phyloP scores from a whole-genome alignment of 1,139 yeast genomes.

The Saccharomycopsis crataegensis region DNA sequence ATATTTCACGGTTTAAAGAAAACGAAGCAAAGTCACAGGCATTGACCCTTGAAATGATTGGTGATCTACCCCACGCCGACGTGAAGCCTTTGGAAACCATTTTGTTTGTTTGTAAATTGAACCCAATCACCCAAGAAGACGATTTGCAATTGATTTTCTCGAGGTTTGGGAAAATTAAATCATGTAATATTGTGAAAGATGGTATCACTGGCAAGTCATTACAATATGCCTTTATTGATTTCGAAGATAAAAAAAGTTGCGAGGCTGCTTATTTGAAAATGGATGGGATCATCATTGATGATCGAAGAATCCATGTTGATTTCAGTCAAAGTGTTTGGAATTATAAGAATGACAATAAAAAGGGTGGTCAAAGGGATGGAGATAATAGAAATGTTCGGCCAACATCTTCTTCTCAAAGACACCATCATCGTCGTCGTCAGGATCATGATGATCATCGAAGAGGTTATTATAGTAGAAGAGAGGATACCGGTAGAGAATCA shows the following conservation, averaged over 20 bases:
- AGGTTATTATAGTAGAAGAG: neutral
- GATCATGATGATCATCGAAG: neutral
- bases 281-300: conserved; percentile 58
- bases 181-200: conserved; percentile 46
- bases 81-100: conserved; percentile 56
- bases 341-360: neutral
- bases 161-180: conserved; percentile 48
- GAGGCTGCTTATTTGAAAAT: conserved; percentile 55
- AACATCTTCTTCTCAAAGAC: neutral
- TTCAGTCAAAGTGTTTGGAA: conserved; percentile 49
- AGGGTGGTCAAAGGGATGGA: neutral
- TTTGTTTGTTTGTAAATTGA: conserved; percentile 55
- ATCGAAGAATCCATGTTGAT: conserved; percentile 56
- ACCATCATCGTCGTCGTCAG: neutral
- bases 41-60: conserved; percentile 53
- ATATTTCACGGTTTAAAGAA: conserved; percentile 22
- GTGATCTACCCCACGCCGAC: conserved; percentile 55
- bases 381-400: neutral
- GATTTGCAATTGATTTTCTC: conserved; percentile 49
- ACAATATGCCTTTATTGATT: conserved; percentile 60
- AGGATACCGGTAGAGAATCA: neutral
- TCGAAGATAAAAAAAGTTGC: conserved; percentile 38
- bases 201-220: conserved; percentile 41
- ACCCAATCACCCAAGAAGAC: conserved; percentile 49
- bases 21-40: conserved; percentile 45